Base-by-base conservation (phyloP, 306 rosid genomes). In the Rosa chinensis region DNA sequence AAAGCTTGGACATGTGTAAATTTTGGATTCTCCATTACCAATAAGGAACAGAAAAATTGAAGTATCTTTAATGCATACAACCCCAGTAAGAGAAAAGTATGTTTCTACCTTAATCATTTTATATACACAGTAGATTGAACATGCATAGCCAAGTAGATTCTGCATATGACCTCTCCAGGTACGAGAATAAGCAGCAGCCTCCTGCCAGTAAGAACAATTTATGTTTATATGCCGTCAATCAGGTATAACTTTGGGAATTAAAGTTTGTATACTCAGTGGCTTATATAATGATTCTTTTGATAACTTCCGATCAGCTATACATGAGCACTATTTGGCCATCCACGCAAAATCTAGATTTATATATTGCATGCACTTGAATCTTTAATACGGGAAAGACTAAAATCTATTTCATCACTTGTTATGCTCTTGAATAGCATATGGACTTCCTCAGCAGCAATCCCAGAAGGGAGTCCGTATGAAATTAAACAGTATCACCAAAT, bases 91-190 rank as follows among this genome's bases (percentile, higher is more conserved):
- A 40, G 47, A 14, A 55, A n/a, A 55, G n/a, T 14, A 32, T 9
- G 45, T 48, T 35, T 76, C 76, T 86, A 95, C 99, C 98, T 95
- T 95, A 62, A 95, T 86, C 99, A 95, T 95, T 87, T 95, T 95
- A 83, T 95, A 95, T 69, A 95, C 98, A 88, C 99, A 95, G 75
- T 95, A 95, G n/a, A 88, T 73, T 2, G 99, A 95, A 82, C 99
- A 95, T 76, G 96, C 99, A 85, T 93, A 95, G 84, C 99, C 99
- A 77, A 93, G 98, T 45, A 95, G 88, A 86, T 95, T 95, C 89
- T 91, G 98, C 97, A 91, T 84, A 84, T 95, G 99, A 77, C 99
- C 99, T 85, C 80, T 91, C 99, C 98, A 95, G 53, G 99, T 95
- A 79, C 98, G 93, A 79, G 98, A 95, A 90, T 91, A 95, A 64